Percentiles rank a stretch among this genome's conserved stretches.
Conservation (phyloP, 2,329 filamentous ascomycete species). For the Fusarium sp. region DNA sequence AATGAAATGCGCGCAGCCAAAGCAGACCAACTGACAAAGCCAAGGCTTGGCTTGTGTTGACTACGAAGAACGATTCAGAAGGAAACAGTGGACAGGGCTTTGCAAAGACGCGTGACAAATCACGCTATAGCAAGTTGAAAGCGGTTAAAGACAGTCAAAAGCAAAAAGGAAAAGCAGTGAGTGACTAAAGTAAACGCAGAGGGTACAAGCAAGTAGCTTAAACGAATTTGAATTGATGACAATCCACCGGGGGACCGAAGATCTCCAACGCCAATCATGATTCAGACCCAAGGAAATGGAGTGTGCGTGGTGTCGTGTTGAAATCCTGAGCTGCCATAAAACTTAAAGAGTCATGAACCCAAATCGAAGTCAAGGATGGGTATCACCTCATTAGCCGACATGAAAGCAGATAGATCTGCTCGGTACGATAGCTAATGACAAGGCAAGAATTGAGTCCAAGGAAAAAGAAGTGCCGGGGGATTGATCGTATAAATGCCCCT, state of each 20-base stretch:
- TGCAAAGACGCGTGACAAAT: conserved; percentile 41
- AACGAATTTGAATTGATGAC: conserved; percentile 57
- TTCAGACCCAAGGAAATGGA: conserved; percentile 56
- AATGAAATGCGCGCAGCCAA: conserved; percentile 20
- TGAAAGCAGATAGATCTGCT: conserved; percentile 44
- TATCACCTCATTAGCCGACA: conserved; percentile 48
- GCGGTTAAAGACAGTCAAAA: conserved; percentile 45
- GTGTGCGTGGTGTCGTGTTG: conserved; percentile 51
- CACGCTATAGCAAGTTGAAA: conserved; percentile 37
- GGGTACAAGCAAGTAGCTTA: conserved; percentile 49
- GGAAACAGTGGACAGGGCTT: conserved; percentile 17
- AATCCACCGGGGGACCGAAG: conserved; percentile 54
- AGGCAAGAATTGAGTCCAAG: conserved; percentile 50
- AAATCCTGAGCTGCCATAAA: conserved; percentile 53
- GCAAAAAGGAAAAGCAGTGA: conserved; percentile 46
- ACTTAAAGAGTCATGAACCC: conserved; percentile 49
- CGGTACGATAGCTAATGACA: conserved; percentile 40
- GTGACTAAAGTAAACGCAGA: conserved; percentile 47
- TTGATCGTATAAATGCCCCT: conserved; percentile 45
- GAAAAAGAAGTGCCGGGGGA: conserved; percentile 45
- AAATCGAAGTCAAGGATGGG: conserved; percentile 44
- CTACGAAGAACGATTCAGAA: conserved; percentile 40
- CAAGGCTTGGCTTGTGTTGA: conserved; percentile 14
- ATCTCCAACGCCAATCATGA: conserved; percentile 62
- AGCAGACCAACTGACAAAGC: conserved; percentile 9